A percentile compares a stretch with the other conserved stretches of the same genome.
Evolutionary conservation across 306 rosid genomes (phyloP).

Genomic region (barrel medic (Medicago truncatula)): DNA sequence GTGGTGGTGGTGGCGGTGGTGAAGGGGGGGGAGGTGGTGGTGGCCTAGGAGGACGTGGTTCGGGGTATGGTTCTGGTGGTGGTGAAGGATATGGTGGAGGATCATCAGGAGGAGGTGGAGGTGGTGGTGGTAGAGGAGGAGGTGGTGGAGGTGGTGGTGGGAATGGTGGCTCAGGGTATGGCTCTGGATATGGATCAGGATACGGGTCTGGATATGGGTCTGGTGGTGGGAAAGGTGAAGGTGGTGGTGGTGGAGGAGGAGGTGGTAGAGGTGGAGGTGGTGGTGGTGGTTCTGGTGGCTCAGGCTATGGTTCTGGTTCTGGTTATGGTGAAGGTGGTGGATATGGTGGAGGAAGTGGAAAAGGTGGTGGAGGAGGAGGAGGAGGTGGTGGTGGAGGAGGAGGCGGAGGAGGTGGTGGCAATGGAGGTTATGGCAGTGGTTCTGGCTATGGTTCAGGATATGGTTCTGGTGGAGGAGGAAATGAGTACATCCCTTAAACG

Average conservation of each 20-base stretch:
- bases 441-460: conserved; percentile 61
- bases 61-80: conserved; percentile 58
- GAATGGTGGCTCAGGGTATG: conserved; percentile 56
- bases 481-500: conserved; percentile 47
- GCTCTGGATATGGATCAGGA: conserved; percentile 60
- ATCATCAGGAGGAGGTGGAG: conserved; percentile 50
- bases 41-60: conserved; percentile 32
- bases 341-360: conserved; percentile 34
- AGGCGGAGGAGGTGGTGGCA: conserved; percentile 34
- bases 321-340: conserved; percentile 55
- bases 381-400: conserved; percentile 42
- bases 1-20: conserved; percentile 35
- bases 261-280: conserved; percentile 57
- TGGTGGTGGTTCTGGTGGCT: conserved; percentile 56
- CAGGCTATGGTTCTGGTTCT: conserved; percentile 56
- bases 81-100: conserved; percentile 57
- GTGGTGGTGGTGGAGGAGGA: conserved; percentile 58
- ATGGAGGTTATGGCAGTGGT: conserved; percentile 57
- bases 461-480: conserved; percentile 58
- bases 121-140: conserved; percentile 50
- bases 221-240: conserved; percentile 50
- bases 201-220: conserved; percentile 54
- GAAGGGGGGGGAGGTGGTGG: conserved; percentile 28
- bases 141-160: conserved; percentile 59
- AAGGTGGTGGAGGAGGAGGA: conserved; percentile 45